These are phyloP conservation scores for Penicillium desertorum DNA, from an alignment of 495 filamentous ascomycete genomes.

Conservation along the genomic window DNA sequence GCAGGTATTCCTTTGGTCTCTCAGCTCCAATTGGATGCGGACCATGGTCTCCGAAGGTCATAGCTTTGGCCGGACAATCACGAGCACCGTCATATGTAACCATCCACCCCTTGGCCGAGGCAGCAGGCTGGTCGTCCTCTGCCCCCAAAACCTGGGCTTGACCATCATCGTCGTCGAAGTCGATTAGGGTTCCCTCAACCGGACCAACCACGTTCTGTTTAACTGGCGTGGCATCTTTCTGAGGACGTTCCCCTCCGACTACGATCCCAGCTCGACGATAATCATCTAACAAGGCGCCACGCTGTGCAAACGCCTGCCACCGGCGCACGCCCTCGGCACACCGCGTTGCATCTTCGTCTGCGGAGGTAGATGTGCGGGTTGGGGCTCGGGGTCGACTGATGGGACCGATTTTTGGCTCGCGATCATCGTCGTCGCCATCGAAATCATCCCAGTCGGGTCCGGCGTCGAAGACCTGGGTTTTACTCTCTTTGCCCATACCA, in stretches of 20 bases:
- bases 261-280: background rate
- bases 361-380: background rate
- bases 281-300: constrained; percentile 10
- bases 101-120: background rate
- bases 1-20: background rate
- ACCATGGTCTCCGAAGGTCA: background rate
- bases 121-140: background rate
- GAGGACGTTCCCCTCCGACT: background rate
- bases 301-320: constrained; percentile 12
- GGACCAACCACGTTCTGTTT: background rate
- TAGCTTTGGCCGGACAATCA: background rate
- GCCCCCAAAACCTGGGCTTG: background rate
- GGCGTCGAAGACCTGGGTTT: background rate
- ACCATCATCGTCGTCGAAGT: background rate
- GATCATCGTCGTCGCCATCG: background rate
- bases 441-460: background rate
- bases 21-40: background rate
- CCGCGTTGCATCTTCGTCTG: background rate
- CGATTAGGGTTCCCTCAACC: background rate
- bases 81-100: background rate
- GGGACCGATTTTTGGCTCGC: background rate
- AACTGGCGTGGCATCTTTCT: background rate
- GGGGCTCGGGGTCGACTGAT: background rate
- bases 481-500: background rate
- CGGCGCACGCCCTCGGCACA: background rate